Base-by-base conservation (phyloP, 306 rosid species). In the Quercus berberidifolia region DNA sequence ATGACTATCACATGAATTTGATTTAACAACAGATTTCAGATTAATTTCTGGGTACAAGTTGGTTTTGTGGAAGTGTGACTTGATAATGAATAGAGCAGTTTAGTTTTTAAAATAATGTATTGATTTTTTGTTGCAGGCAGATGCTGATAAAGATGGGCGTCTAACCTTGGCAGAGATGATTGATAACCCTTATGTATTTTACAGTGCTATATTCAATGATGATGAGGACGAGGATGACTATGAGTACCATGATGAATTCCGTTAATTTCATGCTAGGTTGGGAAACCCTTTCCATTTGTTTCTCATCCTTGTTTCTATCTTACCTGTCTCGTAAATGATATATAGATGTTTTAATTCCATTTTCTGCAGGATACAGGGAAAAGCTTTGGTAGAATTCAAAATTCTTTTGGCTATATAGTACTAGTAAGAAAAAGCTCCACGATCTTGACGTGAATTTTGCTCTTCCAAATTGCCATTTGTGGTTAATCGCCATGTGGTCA, bases 131-230 rank as follows among this genome's bases (percentile, higher is more conserved):
- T 88, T 83, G 76, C 92, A 93, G 99, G 98, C 99, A 8, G 99
- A 96, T 69, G 62, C 43, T n/a, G 87, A 96, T 86, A 93, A 95
- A 84, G 99, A 96, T 74, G 94, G 98, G 64, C 96, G 91, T 35
- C 91, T 95, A 33, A 85, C 89, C 49, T 82, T 91, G 97, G 20
- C 79, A 31, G 99, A 96, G 92, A 96, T 96, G 99, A 89, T 95
- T 20, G 98, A 93, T 70, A 90, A 86, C 83, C 99, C 99, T 3
- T 95, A 95, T 71, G 98, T 91, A 80, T 95, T 95, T 83, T 95
- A 95, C 79, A 90, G 97, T 56, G 97, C 98, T 73, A 91, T 95
- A 81, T 95, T 95, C 88, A 90, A 77, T 2, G 96, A 92, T 0
- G 97, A 96, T 0, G 83, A 78, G 0, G 83, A 78, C 0, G 99